A percentile compares a stretch with the other conserved stretches of the same genome.
Conservation (phyloP, 495 filamentous ascomycete species). For the Hypoxylon perforatum region DNA sequence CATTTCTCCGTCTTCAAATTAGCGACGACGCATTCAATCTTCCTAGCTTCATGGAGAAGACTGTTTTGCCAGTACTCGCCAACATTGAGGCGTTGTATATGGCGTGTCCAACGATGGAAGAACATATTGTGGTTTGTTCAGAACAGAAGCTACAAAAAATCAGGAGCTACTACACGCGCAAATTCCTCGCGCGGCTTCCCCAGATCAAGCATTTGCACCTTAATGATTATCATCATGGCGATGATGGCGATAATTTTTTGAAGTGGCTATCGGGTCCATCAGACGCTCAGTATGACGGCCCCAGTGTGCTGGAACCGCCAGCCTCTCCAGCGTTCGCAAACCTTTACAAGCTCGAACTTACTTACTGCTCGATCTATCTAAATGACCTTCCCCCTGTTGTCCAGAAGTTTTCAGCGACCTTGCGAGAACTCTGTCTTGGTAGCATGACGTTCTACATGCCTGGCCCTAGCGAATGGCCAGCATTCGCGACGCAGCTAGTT, state of each 20-base stretch:
- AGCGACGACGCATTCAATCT: constrained; percentile 48
- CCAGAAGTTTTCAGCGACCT: constrained; percentile 46
- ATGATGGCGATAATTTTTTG: neutral
- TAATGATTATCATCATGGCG: no score
- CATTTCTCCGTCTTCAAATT: constrained; percentile 31
- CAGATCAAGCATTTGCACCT: constrained; percentile 14
- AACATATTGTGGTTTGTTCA: neutral
- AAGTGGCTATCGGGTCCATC: constrained; percentile 10
- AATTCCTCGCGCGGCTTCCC: constrained; percentile 2
- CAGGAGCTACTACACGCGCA: neutral
- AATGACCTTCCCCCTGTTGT: constrained; percentile 40
- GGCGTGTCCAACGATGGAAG: constrained; percentile 4
- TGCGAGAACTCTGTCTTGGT: constrained; percentile 46
- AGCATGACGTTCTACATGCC: neutral
- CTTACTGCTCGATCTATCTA: neutral
- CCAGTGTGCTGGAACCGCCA: constrained; percentile 10
- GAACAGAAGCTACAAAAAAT: neutral
- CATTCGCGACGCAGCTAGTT: neutral
- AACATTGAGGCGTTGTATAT: constrained; percentile 51
- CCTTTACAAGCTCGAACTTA: constrained; percentile 50
- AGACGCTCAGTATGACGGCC: neutral
- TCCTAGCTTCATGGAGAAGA: constrained; percentile 39
- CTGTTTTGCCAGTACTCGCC: constrained; percentile 41
- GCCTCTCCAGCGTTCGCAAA: constrained; percentile 29
- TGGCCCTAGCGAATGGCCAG: neutral